Evolutionary conservation across 2,329 filamentous ascomycete species (phyloP).

Genomic region (Sporothrix mexicana): DNA sequence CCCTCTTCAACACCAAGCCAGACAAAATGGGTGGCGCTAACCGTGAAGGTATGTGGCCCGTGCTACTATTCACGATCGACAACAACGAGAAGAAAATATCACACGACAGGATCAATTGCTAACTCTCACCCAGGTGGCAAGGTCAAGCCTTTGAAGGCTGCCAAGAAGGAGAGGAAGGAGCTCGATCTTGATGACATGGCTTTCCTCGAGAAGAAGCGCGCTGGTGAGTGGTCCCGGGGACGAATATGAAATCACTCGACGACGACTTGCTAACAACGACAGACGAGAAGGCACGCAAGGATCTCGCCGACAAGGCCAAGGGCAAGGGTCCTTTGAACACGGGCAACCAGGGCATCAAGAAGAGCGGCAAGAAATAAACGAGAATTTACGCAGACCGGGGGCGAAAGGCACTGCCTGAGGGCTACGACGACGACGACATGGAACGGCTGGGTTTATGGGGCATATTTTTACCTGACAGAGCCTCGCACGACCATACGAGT

Average conservation of each 20-base stretch:
- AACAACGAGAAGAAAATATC: neutral
- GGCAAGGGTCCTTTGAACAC: slow-evolving; percentile 89
- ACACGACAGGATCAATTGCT: slow-evolving; percentile 6
- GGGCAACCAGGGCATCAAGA: slow-evolving; percentile 91
- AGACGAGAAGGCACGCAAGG: slow-evolving; percentile 87
- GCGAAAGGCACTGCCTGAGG: neutral
- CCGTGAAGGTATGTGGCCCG: slow-evolving; percentile 62
- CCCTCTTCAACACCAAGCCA: neutral
- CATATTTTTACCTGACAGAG: neutral
- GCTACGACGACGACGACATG: neutral
- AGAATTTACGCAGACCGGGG: neutral
- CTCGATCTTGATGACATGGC: slow-evolving; percentile 87
- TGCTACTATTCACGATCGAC: neutral
- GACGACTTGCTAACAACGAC: slow-evolving; percentile 27
- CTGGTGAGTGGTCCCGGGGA: slow-evolving; percentile 62
- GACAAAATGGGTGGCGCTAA: slow-evolving; percentile 68
- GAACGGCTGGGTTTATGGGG: neutral
- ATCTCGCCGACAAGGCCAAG: slow-evolving; percentile 78
- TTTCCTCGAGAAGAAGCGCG: slow-evolving; percentile 81
- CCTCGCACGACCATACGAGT: neutral
- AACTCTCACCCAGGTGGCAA: slow-evolving; percentile 69
- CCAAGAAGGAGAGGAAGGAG: slow-evolving; percentile 84
- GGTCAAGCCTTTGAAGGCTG: slow-evolving; percentile 82
- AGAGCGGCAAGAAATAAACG: slow-evolving; percentile 85
- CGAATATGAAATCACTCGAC: neutral